Base-by-base conservation (phyloP, 139 green algal species). In the Asterochloris sp. region DNA sequence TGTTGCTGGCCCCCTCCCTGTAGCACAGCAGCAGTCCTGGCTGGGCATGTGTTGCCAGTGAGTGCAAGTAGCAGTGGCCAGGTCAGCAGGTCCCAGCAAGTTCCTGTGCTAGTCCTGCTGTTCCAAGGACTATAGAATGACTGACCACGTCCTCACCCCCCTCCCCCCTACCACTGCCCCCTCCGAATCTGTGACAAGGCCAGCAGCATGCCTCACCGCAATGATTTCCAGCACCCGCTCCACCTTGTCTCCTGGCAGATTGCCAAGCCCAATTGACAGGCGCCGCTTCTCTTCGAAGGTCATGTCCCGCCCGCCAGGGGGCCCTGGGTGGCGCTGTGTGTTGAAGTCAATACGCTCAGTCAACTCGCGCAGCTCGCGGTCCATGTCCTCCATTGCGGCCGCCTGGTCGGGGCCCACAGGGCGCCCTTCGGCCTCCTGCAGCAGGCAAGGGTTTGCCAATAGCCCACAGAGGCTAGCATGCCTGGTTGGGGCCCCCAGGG, bases 201-300 rank as follows among this genome's bases (percentile, higher is more conserved):
- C 38, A 54, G 38, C 38, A 54, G 38, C 38, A 54, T 54, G 38
- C 38, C 64, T 67, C 2, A 76, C 12, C 14, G 82, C 80, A 21
- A 94, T 87, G 82, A 94, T 93, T 64, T 91, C 83, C 73, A 93
- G 69, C 74, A 93, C 87, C 17, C 76, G 64, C 16, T 61, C 82
- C 78, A 93, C 85, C 69, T 80, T 86, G 74, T 93, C 89, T 14
- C 82, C 86, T 11, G 79, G 54, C 21, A 93, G 76, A 24, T 38
- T 62, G 73, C 86, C 84, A 24, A 91, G 73, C 24, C 75, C 60
- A 19, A 89, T 71, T 24, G 74, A 87, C 13, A 94, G 86, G 73
- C 85, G 82, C 28, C 90, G 88, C 84, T 93, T 94, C 78, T 94
- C 88, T 83, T 94, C 90, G 69, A 93, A 93, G 9, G 80, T 90